These are phyloP conservation scores for Podaxis pistillaris DNA, from an alignment of 768 basidiomycete genomes.

Conservation along the genomic window DNA sequence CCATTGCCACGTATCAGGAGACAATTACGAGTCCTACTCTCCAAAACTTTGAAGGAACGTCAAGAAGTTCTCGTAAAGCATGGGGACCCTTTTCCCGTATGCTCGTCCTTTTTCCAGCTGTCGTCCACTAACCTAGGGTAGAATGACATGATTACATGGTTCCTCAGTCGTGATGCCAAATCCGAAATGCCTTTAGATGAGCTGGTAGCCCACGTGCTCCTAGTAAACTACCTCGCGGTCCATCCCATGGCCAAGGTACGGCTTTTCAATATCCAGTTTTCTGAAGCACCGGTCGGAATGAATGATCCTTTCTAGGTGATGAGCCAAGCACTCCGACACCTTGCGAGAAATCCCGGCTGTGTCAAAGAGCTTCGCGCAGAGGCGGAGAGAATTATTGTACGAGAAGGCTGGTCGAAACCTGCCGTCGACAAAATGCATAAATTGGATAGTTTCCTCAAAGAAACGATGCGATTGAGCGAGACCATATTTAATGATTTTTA, in stretches of 20 bases:
- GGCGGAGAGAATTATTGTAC: slow-evolving; percentile 24
- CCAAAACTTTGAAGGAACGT: neutral
- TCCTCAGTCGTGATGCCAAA: neutral
- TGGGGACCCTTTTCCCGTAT: slow-evolving; percentile 4
- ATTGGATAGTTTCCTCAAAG: slow-evolving; percentile 48
- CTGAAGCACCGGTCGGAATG: neutral
- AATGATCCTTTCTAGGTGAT: slow-evolving; percentile 21
- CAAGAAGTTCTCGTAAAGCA: neutral
- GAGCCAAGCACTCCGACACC: slow-evolving; percentile 32
- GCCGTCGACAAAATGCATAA: slow-evolving; percentile 36
- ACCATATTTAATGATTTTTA: slow-evolving; percentile 21
- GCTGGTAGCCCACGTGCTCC: slow-evolving; percentile 1
- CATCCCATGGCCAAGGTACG: slow-evolving; percentile 20
- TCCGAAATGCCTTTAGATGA: slow-evolving; percentile 12
- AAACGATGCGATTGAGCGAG: slow-evolving; percentile 34
- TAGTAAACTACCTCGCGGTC: slow-evolving; percentile 8
- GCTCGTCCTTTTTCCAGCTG: neutral
- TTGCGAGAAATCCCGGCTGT: slow-evolving; percentile 28
- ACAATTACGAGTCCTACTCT: neutral
- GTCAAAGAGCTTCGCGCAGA: slow-evolving; percentile 34
- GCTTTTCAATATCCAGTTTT: slow-evolving; percentile 21
- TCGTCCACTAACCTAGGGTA: neutral
- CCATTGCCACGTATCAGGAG: slow-evolving; percentile 1
- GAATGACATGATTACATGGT: slow-evolving; percentile 15
- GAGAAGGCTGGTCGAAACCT: slow-evolving; percentile 29